Conservation (phyloP, 2,329 filamentous ascomycete genomes). For the Tolypocladium ophioglossoides region DNA sequence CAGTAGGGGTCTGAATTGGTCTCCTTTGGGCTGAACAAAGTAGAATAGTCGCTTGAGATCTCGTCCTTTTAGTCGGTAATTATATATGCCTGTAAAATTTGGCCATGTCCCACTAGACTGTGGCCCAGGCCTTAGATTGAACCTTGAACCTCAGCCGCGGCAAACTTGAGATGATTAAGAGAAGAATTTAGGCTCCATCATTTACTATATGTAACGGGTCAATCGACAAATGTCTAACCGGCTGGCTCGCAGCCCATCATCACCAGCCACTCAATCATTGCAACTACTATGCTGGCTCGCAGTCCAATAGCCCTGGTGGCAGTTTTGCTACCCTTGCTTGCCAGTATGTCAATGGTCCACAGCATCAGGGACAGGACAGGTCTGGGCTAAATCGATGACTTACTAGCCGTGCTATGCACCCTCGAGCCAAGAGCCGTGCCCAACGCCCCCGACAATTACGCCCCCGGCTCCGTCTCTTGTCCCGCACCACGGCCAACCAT, state of each 20-base stretch:
- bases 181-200: neutral
- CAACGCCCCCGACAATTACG: constrained; percentile 6
- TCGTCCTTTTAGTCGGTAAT: too few relatives aligned
- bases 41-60: too few relatives aligned
- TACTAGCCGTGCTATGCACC: neutral
- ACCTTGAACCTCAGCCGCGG: too few relatives aligned
- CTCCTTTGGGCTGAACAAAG: too few relatives aligned
- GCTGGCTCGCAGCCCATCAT: neutral
- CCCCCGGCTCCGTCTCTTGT: constrained; percentile 8
- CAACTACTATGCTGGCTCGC: neutral
- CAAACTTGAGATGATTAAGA: neutral
- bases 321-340: neutral
- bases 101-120: neutral
- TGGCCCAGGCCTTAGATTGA: too few relatives aligned
- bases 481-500: constrained; percentile 6
- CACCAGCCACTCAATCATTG: neutral
- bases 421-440: neutral
- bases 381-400: neutral
- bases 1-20: neutral
- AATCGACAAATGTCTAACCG: neutral
- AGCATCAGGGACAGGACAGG: neutral
- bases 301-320: neutral
- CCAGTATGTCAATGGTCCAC: neutral
- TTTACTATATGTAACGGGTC: neutral
- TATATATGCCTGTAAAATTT: too few relatives aligned